Percentiles rank a stretch among this genome's conserved stretches.
Evolutionary conservation across 768 basidiomycete genomes (phyloP).

Genomic region (Boletus rufocinnamomeus): DNA sequence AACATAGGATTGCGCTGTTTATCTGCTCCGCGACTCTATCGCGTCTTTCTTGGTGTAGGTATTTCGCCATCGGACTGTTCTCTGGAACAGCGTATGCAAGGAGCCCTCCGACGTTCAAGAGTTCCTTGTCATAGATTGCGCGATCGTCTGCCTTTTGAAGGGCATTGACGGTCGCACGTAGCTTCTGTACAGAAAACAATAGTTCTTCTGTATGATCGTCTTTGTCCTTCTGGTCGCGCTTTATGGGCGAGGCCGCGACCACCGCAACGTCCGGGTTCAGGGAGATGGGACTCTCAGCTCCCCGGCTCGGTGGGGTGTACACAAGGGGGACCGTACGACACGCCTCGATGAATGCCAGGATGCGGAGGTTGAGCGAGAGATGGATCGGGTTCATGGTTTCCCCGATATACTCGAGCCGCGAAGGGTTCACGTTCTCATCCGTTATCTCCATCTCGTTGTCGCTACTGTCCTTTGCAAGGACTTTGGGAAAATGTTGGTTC

Average conservation of each 20-base stretch:
- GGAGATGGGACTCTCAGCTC: slow-evolving; percentile 8
- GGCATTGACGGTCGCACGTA: slow-evolving; percentile 61
- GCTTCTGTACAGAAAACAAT: slow-evolving; percentile 61
- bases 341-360: slow-evolving; percentile 85
- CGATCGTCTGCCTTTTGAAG: slow-evolving; percentile 59
- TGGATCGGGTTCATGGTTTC: slow-evolving; percentile 74
- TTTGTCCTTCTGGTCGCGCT: slow-evolving; percentile 32
- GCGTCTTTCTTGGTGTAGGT: slow-evolving; percentile 74
- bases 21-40: slow-evolving; percentile 87
- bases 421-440: slow-evolving; percentile 31
- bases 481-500: slow-evolving; percentile 72
- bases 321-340: slow-evolving; percentile 71
- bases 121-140: slow-evolving; percentile 64
- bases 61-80: slow-evolving; percentile 70
- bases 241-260: slow-evolving; percentile 3
- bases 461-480: slow-evolving; percentile 44
- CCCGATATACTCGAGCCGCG: slow-evolving; percentile 50
- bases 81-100: slow-evolving; percentile 85
- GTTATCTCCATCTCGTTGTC: slow-evolving; percentile 18
- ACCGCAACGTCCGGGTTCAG: slow-evolving; percentile 14
- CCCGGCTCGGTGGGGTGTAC: slow-evolving; percentile 33
- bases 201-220: slow-evolving; percentile 49
- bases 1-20: slow-evolving; percentile 82
- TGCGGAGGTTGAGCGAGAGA: slow-evolving; percentile 80
- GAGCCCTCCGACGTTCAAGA: slow-evolving; percentile 72